Base-by-base conservation (phyloP, 2,329 filamentous ascomycete genomes). In the Talaromyces sp. region DNA sequence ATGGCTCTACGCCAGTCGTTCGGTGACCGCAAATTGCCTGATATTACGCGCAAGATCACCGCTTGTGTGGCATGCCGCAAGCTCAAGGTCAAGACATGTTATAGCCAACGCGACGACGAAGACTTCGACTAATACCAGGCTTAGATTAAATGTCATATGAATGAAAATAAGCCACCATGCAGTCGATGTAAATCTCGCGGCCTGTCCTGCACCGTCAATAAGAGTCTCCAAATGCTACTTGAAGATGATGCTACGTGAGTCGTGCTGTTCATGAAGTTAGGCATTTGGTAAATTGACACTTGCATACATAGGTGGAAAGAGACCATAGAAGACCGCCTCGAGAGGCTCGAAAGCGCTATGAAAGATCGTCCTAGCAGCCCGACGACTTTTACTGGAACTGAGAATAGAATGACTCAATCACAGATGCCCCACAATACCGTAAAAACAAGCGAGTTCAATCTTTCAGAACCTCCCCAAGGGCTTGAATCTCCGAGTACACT, bases 141-240 rank as follows among this genome's bases (percentile, higher is more conserved):
- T 4, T 46, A 71, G 71, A 73, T 77, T 52, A 78, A 77, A 71
- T 79, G 77, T 60, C 71, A 76, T 58, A 78, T 78, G 74, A 63
- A 64, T 46, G 70, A 73, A 58, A 68, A 68, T 5, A 68, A 73
- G 41, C 69, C 73, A 19, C 77, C 75, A 4, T 79, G 76, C 63
- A 68, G 69, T 7, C 65, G 77, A 14, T 79, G 77, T 64, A 73
- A 71, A 65, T 76, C 75, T 59, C 67, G 74, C 41, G 74, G 72
- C 35, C 63, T 78, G 13, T 67, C 74, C 4, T 78, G 76, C 56
- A 74, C 73, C 0, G 75, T 79, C 17, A 78, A 78, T 62, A 69
- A 73, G 41, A 77, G 73, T 63, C 62, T 78, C 35, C 75, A 78
- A 60, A 78, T 76, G 70, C 65, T 78, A 35, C 64, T 79, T 21